Conservation (phyloP, 78 protist species). For the Tieghemostelium lacteum region DNA sequence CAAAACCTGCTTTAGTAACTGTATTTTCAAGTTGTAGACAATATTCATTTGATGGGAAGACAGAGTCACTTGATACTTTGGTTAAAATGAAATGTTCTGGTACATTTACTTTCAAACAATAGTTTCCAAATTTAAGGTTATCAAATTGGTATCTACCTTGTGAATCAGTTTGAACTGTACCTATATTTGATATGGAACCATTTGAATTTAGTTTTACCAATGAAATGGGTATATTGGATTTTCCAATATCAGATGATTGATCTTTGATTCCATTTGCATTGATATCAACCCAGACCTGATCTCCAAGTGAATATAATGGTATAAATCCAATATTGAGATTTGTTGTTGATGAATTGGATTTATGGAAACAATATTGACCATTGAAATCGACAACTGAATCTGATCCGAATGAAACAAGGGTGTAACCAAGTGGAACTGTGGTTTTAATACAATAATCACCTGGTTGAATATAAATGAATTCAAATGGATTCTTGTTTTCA, state of each 20-base stretch:
- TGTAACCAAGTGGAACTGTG: conserved; percentile 9
- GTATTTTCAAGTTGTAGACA: not conserved
- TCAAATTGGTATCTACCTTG: conserved; percentile 14
- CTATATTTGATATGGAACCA: not conserved
- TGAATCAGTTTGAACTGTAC: not conserved
- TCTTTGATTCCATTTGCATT: conserved; percentile 16
- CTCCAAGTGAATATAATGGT: conserved; percentile 1
- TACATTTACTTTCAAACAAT: conserved; percentile 7
- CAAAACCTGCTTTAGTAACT: not conserved
- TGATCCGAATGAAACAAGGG: not conserved
- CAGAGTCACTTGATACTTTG: not conserved
- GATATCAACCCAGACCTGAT: conserved; percentile 5
- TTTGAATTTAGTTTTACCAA: not conserved
- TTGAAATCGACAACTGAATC: conserved; percentile 19
- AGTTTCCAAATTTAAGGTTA: conserved; percentile 26
- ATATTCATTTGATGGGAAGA: not conserved
- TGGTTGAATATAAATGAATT: not conserved
- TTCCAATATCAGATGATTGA: not conserved
- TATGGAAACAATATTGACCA: not conserved
- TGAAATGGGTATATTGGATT: not conserved
- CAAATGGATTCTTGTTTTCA: too few species aligned
- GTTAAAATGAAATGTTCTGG: not conserved
- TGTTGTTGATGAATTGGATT: not conserved
- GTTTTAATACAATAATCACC: conserved; percentile 26
- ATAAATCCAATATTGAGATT: conserved; percentile 28